Conservation (phyloP, 208 protist species). For the Endotrypanum monterogeii region DNA sequence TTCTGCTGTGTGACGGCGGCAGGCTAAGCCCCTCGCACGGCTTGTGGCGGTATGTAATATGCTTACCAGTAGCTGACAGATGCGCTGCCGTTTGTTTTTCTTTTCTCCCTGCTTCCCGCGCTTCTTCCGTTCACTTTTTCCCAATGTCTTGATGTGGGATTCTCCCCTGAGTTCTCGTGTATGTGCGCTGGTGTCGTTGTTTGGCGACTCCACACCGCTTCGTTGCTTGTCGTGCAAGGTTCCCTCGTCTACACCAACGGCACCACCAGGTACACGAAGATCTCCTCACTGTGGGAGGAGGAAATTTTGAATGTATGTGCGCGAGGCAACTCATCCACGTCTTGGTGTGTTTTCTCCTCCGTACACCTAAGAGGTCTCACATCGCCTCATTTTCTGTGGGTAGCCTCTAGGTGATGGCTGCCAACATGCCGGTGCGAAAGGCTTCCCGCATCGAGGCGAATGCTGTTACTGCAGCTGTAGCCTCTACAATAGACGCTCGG, state of each 20-base stretch:
- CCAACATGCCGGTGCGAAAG: slow-evolving; percentile 11
- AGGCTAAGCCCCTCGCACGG: background rate
- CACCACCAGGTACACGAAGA: background rate
- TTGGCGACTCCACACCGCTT: background rate
- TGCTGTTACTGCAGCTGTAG: background rate
- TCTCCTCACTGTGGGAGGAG: background rate
- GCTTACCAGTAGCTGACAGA: background rate
- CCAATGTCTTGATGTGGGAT: background rate
- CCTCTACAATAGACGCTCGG: background rate
- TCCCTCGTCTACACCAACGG: background rate
- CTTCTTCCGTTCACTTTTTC: background rate
- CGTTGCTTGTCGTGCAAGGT: background rate
- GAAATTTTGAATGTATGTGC: background rate
- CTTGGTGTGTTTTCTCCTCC: background rate
- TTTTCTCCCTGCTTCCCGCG: background rate
- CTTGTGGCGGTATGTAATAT: background rate
- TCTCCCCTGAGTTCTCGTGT: background rate
- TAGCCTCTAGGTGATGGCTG: background rate
- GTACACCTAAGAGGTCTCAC: background rate
- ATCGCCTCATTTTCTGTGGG: background rate
- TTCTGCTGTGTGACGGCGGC: too few relatives aligned
- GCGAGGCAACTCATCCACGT: background rate
- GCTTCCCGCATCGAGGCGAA: slow-evolving; percentile 6
- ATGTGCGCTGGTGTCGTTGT: background rate
- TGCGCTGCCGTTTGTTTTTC: background rate